Percentiles rank a stretch among this genome's conserved stretches.
These are phyloP conservation scores for Diplocarpon rosae DNA, from an alignment of 2,329 filamentous ascomycete genomes.

Conservation along the genomic window DNA sequence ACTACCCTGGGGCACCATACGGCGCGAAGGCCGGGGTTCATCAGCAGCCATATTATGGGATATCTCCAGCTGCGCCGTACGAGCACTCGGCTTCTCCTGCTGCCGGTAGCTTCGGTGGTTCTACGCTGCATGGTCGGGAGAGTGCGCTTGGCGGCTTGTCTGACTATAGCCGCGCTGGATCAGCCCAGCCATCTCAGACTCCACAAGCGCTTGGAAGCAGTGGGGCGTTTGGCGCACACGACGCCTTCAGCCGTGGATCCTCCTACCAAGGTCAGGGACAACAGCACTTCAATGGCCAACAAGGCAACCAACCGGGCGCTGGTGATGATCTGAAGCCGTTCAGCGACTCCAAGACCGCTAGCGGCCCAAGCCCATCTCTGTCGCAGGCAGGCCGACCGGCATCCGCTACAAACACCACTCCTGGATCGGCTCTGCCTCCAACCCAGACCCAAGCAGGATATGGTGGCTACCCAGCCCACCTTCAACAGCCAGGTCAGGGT, in stretches of 20 bases:
- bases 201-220: constrained; percentile 26
- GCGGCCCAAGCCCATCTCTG: constrained; percentile 28
- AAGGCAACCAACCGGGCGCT: constrained; percentile 23
- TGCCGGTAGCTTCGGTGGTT: constrained; percentile 24
- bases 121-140: constrained; percentile 28
- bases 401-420: constrained; percentile 28
- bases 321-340: constrained; percentile 29
- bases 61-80: constrained; percentile 27
- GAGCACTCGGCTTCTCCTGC: constrained; percentile 28
- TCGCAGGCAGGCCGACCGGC: constrained; percentile 27
- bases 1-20: constrained; percentile 28
- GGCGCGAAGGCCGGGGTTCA: constrained; percentile 28
- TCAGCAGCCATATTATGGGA: constrained; percentile 27
- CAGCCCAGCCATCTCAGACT: constrained; percentile 25
- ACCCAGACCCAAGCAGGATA: constrained; percentile 27
- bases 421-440: constrained; percentile 26
- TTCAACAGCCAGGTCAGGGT: constrained; percentile 27
- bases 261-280: constrained; percentile 28
- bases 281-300: constrained; percentile 24
- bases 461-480: constrained; percentile 27
- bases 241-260: constrained; percentile 26
- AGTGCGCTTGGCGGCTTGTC: constrained; percentile 25
- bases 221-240: constrained; percentile 26
- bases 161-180: constrained; percentile 28
- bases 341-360: constrained; percentile 27